Evolutionary conservation across 768 basidiomycete genomes (phyloP).

Genomic region (Amanita pseudoporphyria): DNA sequence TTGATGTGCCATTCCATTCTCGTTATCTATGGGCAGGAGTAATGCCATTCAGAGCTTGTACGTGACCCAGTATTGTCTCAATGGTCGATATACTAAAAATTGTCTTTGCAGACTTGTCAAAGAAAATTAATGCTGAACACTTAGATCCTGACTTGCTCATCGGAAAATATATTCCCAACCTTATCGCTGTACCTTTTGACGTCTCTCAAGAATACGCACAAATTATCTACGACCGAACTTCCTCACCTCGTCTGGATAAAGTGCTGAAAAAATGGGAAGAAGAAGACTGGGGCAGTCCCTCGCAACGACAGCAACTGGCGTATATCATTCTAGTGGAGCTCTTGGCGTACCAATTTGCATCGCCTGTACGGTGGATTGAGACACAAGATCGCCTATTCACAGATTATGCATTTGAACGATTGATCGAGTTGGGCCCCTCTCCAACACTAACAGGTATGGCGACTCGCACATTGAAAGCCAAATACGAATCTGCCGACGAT

Average conservation of each 20-base stretch:
- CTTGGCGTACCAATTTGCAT: slow-evolving; percentile 96
- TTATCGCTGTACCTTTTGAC: slow-evolving; percentile 83
- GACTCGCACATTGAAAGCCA: slow-evolving; percentile 78
- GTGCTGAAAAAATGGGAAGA: slow-evolving; percentile 92
- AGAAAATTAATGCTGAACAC: slow-evolving; percentile 90
- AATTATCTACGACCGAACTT: slow-evolving; percentile 93
- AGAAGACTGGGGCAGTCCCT: slow-evolving; percentile 73
- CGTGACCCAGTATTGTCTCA: slow-evolving; percentile 22
- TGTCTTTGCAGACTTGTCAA: slow-evolving; percentile 65
- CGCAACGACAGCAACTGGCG: slow-evolving; percentile 87
- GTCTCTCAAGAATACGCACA: slow-evolving; percentile 84
- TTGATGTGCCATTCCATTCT: slow-evolving; percentile 99
- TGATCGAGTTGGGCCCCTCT: slow-evolving; percentile 94
- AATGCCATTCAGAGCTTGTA: slow-evolving; percentile 93
- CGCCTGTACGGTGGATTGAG: slow-evolving; percentile 98
- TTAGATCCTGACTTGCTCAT: slow-evolving; percentile 93
- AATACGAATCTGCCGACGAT: slow-evolving; percentile 87
- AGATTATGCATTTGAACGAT: slow-evolving; percentile 78
- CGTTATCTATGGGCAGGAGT: slow-evolving; percentile 99
- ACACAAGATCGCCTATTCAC: slow-evolving; percentile 94
- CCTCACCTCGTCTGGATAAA: slow-evolving; percentile 90
- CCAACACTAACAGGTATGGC: slow-evolving; percentile 97
- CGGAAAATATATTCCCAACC: slow-evolving; percentile 95
- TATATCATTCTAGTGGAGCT: slow-evolving; percentile 96
- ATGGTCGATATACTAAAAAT: not conserved